These are phyloP conservation scores for Exophiala bonariae DNA, from an alignment of 2,329 filamentous ascomycete genomes.

Conservation along the genomic window DNA sequence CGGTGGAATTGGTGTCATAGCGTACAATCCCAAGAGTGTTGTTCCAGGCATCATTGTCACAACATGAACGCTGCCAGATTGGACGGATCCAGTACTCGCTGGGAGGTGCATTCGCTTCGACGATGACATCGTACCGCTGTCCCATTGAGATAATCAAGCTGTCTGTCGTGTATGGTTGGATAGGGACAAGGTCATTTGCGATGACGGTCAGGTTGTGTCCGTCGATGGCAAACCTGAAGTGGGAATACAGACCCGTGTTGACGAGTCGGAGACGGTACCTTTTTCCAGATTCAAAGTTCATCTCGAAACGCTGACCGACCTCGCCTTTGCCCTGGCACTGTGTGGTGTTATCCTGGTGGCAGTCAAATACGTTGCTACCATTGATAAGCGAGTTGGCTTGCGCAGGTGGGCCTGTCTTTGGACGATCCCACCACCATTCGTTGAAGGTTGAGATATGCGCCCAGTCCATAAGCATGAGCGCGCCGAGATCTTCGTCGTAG, in stretches of 20 bases:
- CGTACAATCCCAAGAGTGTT: slow-evolving; percentile 25
- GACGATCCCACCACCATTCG: slow-evolving; percentile 3
- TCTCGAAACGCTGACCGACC: slow-evolving; percentile 20
- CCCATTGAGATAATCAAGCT: slow-evolving; percentile 43
- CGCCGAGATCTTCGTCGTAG: slow-evolving; percentile 26
- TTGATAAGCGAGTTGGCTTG: slow-evolving; percentile 19
- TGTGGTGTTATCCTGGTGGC: slow-evolving; percentile 1
- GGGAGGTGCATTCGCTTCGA: slow-evolving; percentile 28
- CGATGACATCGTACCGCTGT: slow-evolving; percentile 44
- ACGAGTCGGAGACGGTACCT: slow-evolving; percentile 42
- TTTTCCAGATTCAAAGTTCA: slow-evolving; percentile 34
- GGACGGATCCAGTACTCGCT: slow-evolving; percentile 38
- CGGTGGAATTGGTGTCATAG: slow-evolving; percentile 20
- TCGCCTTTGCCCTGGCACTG: slow-evolving; percentile 1
- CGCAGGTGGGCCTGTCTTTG: slow-evolving; percentile 6
- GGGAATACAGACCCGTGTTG: slow-evolving; percentile 39
- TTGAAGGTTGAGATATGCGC: slow-evolving; percentile 1
- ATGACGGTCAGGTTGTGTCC: slow-evolving; percentile 41
- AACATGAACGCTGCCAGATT: slow-evolving; percentile 18
- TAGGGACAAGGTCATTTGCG: slow-evolving; percentile 43
- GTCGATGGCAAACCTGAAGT: slow-evolving; percentile 37
- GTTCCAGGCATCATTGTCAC: slow-evolving; percentile 11
- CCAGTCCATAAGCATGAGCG: slow-evolving; percentile 3
- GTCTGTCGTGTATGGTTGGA: slow-evolving; percentile 56
- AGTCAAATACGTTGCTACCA: slow-evolving; percentile 20